Evolutionary conservation across 768 basidiomycete genomes (phyloP), one percentile per base, ranked within the genome.

Genomic region (Baorangia bicolor): DNA sequence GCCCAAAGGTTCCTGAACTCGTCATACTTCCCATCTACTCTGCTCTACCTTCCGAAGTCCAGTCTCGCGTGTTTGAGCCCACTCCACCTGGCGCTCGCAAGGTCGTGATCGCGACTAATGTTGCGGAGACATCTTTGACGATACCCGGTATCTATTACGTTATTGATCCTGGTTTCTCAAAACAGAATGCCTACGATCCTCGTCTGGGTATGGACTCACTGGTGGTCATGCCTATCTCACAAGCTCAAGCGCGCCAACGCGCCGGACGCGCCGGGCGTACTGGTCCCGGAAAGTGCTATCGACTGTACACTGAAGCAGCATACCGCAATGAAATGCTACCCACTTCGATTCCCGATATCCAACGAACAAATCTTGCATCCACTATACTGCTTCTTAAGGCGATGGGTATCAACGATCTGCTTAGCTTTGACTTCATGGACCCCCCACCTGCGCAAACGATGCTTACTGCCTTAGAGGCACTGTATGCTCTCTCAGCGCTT

Each of bases 401-500:
- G 4, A 98, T 99, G 97, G 97, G 96, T 34, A 85, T 98, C 77
- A 98, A 98, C 65, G 97, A 99, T 69, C 75, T 98, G 4, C 85
- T 98, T 54, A 93, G 92, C 74, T 98, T 98, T 74, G 96, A 97
- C 71, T 99, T 98, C 69, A 98, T 99, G 97, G 97, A 98, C 72
- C 94, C 96, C 2, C 97, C 97, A 25, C 97, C 95, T 0, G 90
- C 94, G 5, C 93, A 88, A 66, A 98, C 96, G 11, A 92, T 98
- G 90, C 79, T 99, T 61, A 96, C 97, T 1, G 97, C 97, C 2
- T 75, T 99, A 42, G 95, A 98, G 69, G 86, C 92, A 43, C 75
- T 99, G 1, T 98, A 96, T 73, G 97, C 95, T 4, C 79, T 98
- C 14, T 97, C 94, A 2, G 97, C 97, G 4, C 78, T 98, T 30